Base-by-base conservation (phyloP, 495 filamentous ascomycete genomes). In the Tricharina praecox region DNA sequence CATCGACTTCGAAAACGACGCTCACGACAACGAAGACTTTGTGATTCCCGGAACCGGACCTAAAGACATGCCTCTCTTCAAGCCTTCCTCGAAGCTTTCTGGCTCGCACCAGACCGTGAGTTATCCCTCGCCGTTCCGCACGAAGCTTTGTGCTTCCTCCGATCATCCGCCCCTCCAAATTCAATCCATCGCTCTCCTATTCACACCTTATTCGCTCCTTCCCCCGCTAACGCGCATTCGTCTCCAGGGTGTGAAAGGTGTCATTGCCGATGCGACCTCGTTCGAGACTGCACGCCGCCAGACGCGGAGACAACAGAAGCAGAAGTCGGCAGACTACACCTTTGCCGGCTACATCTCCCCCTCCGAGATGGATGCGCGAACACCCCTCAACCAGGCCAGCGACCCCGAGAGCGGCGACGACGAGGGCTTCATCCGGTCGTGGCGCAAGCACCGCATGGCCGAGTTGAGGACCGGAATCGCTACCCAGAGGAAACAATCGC, bases 181-280 rank as follows among this genome's bases (percentile, higher is more conserved):
- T n/a, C n/a, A n/a, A n/a, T n/a, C n/a, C n/a, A n/a, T n/a, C n/a
- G n/a, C n/a, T n/a, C n/a, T n/a, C n/a, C n/a, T n/a, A n/a, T n/a
- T n/a, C n/a, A n/a, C n/a, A n/a, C n/a, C n/a, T n/a, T n/a, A n/a
- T n/a, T n/a, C n/a, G n/a, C n/a, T n/a, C n/a, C n/a, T n/a, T n/a
- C n/a, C n/a, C n/a, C n/a, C n/a, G n/a, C 66, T 15, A 58, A 64
- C 13, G 28, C 28, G 28, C 28, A 32, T n/a, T n/a, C n/a, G n/a
- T n/a, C n/a, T 66, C 19, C 92, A 92, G n/a, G 90, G 90, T 21
- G 92, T 94, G 47, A 96, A 96, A 67, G 90, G 90, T 53, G 90
- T 97, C 63, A 95, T 97, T 51, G 86, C 92, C 53, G 90, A 97
- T 60, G 90, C 90, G 20, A 75, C 82, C 51, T 78, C 82, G 45